phyloP scores from a whole-genome alignment of 352 stramenopile species.

The Pythium aristosporum region DNA sequence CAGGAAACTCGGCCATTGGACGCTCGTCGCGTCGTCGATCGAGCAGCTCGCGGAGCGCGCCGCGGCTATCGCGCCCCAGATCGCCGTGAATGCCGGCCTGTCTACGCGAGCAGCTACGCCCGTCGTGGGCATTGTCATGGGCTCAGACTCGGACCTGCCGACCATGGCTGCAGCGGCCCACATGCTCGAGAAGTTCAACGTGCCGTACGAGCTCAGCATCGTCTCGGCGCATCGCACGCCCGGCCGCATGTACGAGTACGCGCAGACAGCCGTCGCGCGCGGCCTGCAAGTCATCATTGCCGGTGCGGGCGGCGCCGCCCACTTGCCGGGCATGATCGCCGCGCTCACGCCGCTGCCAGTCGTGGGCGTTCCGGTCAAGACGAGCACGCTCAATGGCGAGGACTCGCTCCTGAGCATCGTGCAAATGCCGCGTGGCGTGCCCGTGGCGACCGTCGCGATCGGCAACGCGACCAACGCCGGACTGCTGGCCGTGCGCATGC shows the following conservation, averaged over 20 bases:
- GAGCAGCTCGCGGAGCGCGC: conserved; percentile 77
- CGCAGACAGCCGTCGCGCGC: conserved; percentile 80
- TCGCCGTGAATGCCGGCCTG: conserved; percentile 42
- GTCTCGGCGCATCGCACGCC: conserved; percentile 98
- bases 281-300: conserved; percentile 94
- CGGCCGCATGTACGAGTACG: conserved; percentile 96
- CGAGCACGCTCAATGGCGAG: conserved; percentile 95
- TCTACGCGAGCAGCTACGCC: conserved; percentile 23
- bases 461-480: conserved; percentile 98
- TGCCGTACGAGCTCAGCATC: conserved; percentile 97
- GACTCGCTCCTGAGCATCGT: conserved; percentile 99
- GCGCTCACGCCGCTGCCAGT: conserved; percentile 88
- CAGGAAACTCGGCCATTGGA: conserved; percentile 98
- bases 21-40: conserved; percentile 89
- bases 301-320: conserved; percentile 95
- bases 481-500: conserved; percentile 95
- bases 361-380: conserved; percentile 98
- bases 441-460: conserved; percentile 98
- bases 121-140: conserved; percentile 90
- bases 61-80: conserved; percentile 49
- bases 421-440: conserved; percentile 98
- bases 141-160: conserved; percentile 95
- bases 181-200: conserved; percentile 94
- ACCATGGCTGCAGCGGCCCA: conserved; percentile 96
- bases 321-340: conserved; percentile 95